Base-by-base conservation (phyloP, 225 moss, liverwort and hornwort genomes). In the Lunularia cruciata region DNA sequence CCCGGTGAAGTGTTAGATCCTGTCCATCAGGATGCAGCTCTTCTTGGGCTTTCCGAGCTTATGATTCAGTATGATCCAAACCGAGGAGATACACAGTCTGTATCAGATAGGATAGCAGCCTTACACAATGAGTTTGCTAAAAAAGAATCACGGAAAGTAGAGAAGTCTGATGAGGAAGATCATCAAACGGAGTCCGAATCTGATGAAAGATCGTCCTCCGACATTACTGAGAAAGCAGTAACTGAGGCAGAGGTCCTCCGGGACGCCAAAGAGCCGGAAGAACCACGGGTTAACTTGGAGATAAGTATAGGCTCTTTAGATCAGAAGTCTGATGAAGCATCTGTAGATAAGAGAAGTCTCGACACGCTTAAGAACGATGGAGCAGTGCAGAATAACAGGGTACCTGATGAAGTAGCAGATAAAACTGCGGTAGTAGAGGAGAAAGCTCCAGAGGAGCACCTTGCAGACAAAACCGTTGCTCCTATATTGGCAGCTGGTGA, bases 21-120 rank as follows among this genome's bases (percentile, higher is more conserved):
- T 39, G 60, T 81, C 14, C 46, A 77, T 27, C 28, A 31, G 8
- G 94, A 95, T 81, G 88, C 91, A 18, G 45, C 61, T 35, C 79
- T 95, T 27, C 63, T 95, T 59, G 85, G 84, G 10, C 47, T 85
- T 20, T 71, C 85, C 5, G 32, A 71, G 5, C 77, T 87, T n/a
- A 59, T 60, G 30, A 89, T 95, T 65, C 94, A 95, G 67, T 95
- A 88, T 61, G 79, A 91, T 58, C 81, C 86, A 19, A 73, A 69
- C 18, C 78, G 79, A 67, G 79, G 76, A 60, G 22, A 47, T 52
- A 57, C 26, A 22, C 68, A 57, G 68, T 46, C 43, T 27, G 18
- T 49, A 10, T 33, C 47, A 42, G 49, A 35, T 3, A 68, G 61
- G 48, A 31, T 46, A 48, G 34, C 43, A 32, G 62, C 42, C 3